Evolutionary conservation across 140 eudicot genomes (phyloP), one percentile per base, ranked within the genome.

Genomic region (Erigeron philadelphicus): DNA sequence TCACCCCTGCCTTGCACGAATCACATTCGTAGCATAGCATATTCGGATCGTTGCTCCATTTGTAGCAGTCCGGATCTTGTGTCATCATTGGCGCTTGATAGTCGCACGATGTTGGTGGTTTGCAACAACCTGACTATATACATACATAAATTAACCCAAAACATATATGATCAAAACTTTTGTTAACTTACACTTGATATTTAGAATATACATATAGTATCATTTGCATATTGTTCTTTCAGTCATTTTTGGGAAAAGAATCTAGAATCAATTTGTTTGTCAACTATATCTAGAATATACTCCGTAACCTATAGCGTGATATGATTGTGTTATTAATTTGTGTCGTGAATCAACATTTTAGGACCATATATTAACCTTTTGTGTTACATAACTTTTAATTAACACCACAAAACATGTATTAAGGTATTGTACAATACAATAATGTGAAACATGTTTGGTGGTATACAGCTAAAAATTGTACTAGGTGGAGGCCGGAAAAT

Each of bases 61-160:
- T 66, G 76, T 81, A 86, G 80, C 98, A 89, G 70, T 93, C 98
- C 2, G 79, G 69, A 21, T 93, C 96, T 64, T 89, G 96, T 18
- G 81, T 78, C 79, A 72, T 66, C 81, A 71, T 75, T 12, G 88
- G 72, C 16, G 75, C 80, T 10, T 60, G 83, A 45, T 93, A 93
- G 63, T 81, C 77, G 76, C 98, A 93, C 40, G 95, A 56, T 4
- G 82, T 93, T 75, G 96, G 94, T 23, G 98, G 98, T 73, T 93
- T 93, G 83, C 98, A 93, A 76, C 98, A 93, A 6, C 98, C 96
- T 12, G 98, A 93, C 96, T 93, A 78, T 82, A 81, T 43, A 10
- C 25, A 21, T 21, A 21, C 25, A 21, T 21, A 21, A 21, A 64
- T 25, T 2, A 42, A 62, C 66, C 48, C 55, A 1, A 35, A 63